Evolutionary conservation across 2,329 filamentous ascomycete species (phyloP).

Genomic region (Epichloe sp.): DNA sequence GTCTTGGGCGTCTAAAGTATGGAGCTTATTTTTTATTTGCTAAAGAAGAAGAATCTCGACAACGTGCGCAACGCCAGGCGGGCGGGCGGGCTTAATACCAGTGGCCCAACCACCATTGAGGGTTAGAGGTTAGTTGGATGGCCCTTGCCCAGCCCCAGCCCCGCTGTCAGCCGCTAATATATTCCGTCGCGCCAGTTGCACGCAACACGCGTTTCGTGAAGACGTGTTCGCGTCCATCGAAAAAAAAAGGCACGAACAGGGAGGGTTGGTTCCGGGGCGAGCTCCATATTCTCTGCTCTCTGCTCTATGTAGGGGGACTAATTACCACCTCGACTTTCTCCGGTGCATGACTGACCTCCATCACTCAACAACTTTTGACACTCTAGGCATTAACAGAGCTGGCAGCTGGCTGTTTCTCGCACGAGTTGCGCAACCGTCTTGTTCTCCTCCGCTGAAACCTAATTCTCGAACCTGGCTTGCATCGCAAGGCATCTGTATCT

Average conservation of each 20-base stretch:
- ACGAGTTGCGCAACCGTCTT: not conserved
- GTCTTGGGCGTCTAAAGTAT: too few relatives aligned
- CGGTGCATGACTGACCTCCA: not conserved
- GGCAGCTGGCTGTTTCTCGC: not conserved
- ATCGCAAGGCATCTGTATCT: not conserved
- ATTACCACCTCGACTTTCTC: not conserved
- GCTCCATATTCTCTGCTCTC: not conserved
- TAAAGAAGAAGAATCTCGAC: too few relatives aligned
- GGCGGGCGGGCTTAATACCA: not conserved
- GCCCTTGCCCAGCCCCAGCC: not conserved
- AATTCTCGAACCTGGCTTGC: not conserved
- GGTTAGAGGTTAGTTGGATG: not conserved
- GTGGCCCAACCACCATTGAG: not conserved
- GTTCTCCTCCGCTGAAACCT: not conserved
- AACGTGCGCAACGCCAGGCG: not conserved
- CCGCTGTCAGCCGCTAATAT: not conserved
- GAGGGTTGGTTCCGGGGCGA: too few relatives aligned
- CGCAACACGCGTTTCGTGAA: slow-evolving; percentile 5
- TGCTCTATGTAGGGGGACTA: not conserved
- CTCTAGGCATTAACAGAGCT: not conserved
- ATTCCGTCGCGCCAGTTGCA: not conserved
- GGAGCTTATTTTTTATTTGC: too few relatives aligned
- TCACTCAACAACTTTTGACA: not conserved
- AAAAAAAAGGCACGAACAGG: not conserved
- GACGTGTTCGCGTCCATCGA: slow-evolving; percentile 7